phyloP scores from a whole-genome alignment of 2,329 filamentous ascomycete genomes.

The Neonectria magnoliae region DNA sequence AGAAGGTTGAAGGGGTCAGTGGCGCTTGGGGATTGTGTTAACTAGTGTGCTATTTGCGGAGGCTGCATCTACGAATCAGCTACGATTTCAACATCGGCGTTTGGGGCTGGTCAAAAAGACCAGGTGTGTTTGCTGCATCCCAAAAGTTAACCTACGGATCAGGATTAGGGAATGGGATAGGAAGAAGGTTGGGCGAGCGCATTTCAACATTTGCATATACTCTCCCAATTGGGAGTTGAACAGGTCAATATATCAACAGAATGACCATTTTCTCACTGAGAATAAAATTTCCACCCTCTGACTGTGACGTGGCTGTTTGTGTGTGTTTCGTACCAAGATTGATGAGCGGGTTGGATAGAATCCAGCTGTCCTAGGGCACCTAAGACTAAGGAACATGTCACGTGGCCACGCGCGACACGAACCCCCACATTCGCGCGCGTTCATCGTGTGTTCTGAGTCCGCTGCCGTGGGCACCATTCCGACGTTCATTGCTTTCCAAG shows the following conservation, averaged over 20 bases:
- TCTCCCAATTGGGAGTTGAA: slow-evolving; percentile 46
- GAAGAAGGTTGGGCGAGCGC: slow-evolving; percentile 47
- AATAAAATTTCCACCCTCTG: slow-evolving; percentile 3
- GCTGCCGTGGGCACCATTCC: slow-evolving; percentile 3
- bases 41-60: slow-evolving; percentile 46
- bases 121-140: slow-evolving; percentile 49
- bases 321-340: neutral
- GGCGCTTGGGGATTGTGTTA: slow-evolving; percentile 44
- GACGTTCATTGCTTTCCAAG: slow-evolving; percentile 9
- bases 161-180: slow-evolving; percentile 42
- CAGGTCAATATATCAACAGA: slow-evolving; percentile 45
- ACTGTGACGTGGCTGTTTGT: neutral
- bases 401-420: slow-evolving; percentile 34
- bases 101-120: slow-evolving; percentile 52
- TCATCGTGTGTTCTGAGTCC: slow-evolving; percentile 15
- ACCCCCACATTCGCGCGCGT: slow-evolving; percentile 31
- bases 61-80: slow-evolving; percentile 52
- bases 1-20: slow-evolving; percentile 32
- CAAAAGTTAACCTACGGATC: slow-evolving; percentile 50
- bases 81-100: slow-evolving; percentile 71
- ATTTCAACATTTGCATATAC: slow-evolving; percentile 55
- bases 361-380: no score
- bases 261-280: slow-evolving; percentile 42
- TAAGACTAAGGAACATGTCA: slow-evolving; percentile 14
- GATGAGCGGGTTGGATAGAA: neutral